Evolutionary conservation across 768 basidiomycete genomes (phyloP).

Genomic region (Favolaschia claudopus): DNA sequence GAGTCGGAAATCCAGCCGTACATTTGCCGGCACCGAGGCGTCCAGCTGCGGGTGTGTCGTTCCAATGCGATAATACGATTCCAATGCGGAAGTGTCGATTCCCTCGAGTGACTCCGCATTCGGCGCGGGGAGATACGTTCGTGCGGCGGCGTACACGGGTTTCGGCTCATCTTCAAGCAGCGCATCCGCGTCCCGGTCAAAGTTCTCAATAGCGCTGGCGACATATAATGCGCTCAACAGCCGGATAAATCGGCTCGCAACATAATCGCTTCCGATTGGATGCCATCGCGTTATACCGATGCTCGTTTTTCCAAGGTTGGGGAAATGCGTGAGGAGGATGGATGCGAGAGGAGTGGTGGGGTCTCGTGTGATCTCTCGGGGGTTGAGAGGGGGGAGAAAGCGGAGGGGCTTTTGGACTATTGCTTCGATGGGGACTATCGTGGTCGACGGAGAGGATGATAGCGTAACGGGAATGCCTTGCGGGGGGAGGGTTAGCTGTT

Average conservation of each 20-base stretch:
- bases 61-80: not conserved
- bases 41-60: slow-evolving; percentile 2
- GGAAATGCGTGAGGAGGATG: slow-evolving; percentile 8
- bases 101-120: not conserved
- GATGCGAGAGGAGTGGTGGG: slow-evolving; percentile 7
- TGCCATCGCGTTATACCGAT: slow-evolving; percentile 16
- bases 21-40: not conserved
- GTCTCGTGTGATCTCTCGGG: slow-evolving; percentile 2
- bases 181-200: not conserved
- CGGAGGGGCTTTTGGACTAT: slow-evolving; percentile 14
- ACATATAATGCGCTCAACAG: slow-evolving; percentile 7
- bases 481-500: slow-evolving; percentile 7
- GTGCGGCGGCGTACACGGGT: not conserved
- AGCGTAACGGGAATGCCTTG: slow-evolving; percentile 14
- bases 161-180: not conserved
- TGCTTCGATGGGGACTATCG: slow-evolving; percentile 6
- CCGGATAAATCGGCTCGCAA: slow-evolving; percentile 16
- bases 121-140: not conserved
- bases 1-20: slow-evolving; percentile 10
- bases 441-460: not conserved
- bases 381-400: slow-evolving; percentile 3
- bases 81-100: slow-evolving; percentile 7
- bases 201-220: too few relatives aligned
- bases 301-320: slow-evolving; percentile 2
- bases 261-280: slow-evolving; percentile 16